Conservation (phyloP, 768 basidiomycete species). For the Baorangia bicolor region DNA sequence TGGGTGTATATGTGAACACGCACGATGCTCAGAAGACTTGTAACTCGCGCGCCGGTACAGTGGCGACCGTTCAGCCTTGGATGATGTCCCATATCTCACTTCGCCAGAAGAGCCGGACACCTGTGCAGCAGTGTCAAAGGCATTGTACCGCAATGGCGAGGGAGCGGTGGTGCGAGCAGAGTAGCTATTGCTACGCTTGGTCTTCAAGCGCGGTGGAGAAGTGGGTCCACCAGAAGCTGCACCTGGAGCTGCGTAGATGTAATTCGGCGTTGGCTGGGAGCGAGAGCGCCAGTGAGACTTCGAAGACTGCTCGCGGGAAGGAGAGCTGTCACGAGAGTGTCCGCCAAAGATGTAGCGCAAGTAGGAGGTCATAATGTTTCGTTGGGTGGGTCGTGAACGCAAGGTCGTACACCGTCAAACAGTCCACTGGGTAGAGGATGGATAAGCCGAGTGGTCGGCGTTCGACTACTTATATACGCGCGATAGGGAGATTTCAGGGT, state of each 20-base stretch:
- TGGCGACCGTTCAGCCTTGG: constrained; percentile 35
- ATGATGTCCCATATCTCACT: constrained; percentile 33
- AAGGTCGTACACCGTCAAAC: constrained; percentile 16
- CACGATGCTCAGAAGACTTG: constrained; percentile 45
- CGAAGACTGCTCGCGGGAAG: constrained; percentile 27
- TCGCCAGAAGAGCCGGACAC: constrained; percentile 28
- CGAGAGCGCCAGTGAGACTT: constrained; percentile 46
- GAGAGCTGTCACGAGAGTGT: constrained; percentile 26
- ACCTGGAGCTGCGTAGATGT: constrained; percentile 40
- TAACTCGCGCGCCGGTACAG: constrained; percentile 44
- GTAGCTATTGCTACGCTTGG: constrained; percentile 42
- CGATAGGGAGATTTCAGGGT: constrained; percentile 24
- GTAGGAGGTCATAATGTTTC: constrained; percentile 46
- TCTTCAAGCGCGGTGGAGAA: constrained; percentile 36
- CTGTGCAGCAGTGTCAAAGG: constrained; percentile 33
- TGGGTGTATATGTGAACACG: constrained; percentile 22
- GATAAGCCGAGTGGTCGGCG: not conserved
- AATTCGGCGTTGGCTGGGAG: constrained; percentile 39
- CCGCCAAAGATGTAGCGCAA: constrained; percentile 48
- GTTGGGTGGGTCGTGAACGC: constrained; percentile 18
- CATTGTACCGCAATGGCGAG: constrained; percentile 42
- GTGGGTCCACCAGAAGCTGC: constrained; percentile 31
- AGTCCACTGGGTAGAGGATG: constrained; percentile 13
- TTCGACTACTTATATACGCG: constrained; percentile 27
- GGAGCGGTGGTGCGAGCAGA: constrained; percentile 36